phyloP scores from a whole-genome alignment of 1,284 basidiomycete species.

The Cryptococcus hybrid region DNA sequence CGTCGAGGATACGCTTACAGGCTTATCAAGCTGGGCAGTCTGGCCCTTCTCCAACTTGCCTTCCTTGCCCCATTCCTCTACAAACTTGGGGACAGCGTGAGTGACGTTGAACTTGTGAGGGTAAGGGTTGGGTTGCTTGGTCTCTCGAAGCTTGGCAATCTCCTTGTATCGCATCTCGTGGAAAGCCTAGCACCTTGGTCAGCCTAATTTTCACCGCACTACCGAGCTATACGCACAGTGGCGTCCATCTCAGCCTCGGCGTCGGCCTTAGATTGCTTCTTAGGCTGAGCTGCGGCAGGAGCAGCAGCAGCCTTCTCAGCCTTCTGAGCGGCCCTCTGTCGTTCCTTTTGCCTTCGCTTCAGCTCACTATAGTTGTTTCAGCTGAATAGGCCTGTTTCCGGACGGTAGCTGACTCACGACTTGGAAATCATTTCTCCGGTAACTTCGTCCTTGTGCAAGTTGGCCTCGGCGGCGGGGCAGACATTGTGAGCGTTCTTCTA shows the following conservation, averaged over 20 bases:
- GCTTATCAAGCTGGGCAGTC: conserved; percentile 25
- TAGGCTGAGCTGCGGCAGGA: conserved; percentile 54
- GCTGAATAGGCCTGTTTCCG: neutral
- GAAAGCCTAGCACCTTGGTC: conserved; percentile 70
- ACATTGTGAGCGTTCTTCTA: conserved; percentile 40
- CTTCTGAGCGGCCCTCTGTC: conserved; percentile 81
- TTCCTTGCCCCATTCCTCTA: conserved; percentile 70
- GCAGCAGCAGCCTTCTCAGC: conserved; percentile 66
- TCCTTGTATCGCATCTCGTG: conserved; percentile 87
- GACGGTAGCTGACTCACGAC: conserved; percentile 58
- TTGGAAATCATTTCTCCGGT: conserved; percentile 96
- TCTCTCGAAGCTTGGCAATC: conserved; percentile 81
- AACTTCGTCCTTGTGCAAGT: conserved; percentile 64
- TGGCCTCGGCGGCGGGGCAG: conserved; percentile 34
- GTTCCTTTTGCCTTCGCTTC: conserved; percentile 83
- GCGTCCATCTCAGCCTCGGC: conserved; percentile 51
- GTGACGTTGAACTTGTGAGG: conserved; percentile 98
- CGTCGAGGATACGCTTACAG: conserved; percentile 17
- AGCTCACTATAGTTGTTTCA: conserved; percentile 66
- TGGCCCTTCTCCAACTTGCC: conserved; percentile 60
- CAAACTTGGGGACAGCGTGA: conserved; percentile 64
- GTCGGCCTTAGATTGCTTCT: conserved; percentile 61
- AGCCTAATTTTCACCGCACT: neutral
- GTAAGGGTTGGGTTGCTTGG: conserved; percentile 88
- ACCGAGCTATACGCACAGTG: conserved; percentile 19